A percentile compares a stretch with the other conserved stretches of the same genome.
Evolutionary conservation across 2,329 filamentous ascomycete genomes (phyloP).

Genomic region (Ophiocordyceps camponoti-saundersi): DNA sequence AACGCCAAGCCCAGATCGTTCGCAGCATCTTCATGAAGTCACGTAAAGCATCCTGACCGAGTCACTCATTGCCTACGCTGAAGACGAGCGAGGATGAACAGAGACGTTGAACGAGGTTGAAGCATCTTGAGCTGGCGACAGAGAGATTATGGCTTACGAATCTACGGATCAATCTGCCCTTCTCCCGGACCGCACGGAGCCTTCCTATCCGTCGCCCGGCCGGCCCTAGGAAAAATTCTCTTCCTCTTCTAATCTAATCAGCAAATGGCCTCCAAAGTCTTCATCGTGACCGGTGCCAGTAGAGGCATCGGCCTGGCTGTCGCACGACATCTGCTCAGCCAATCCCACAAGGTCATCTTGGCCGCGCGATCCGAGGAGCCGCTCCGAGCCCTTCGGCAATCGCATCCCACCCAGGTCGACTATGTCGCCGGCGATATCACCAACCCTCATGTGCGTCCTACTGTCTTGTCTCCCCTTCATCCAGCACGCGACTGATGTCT

Average conservation of each 20-base stretch:
- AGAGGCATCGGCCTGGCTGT: constrained; percentile 44
- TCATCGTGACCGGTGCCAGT: constrained; percentile 53
- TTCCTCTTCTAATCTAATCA: not conserved
- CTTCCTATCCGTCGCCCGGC: too few species aligned
- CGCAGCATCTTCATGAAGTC: too few species aligned
- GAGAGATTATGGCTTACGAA: too few species aligned
- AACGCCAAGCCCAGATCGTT: too few species aligned
- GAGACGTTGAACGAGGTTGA: too few species aligned
- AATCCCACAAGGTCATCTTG: constrained; percentile 40
- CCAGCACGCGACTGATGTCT: not conserved
- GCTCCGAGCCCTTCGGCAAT: constrained; percentile 31
- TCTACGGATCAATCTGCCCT: too few species aligned
- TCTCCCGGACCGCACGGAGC: not conserved
- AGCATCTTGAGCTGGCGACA: too few species aligned
- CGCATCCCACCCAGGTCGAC: constrained; percentile 34
- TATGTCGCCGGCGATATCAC: constrained; percentile 38
- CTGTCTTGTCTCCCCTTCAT: not conserved
- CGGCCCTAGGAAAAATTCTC: too few species aligned
- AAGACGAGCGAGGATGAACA: too few species aligned
- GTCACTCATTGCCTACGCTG: too few species aligned
- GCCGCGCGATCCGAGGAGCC: constrained; percentile 35
- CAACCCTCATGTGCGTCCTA: constrained; percentile 26
- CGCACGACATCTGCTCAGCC: constrained; percentile 30
- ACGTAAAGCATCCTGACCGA: too few species aligned
- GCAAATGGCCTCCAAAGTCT: constrained; percentile 19